A percentile compares a stretch with the other conserved stretches of the same genome.
Evolutionary conservation across 2,329 filamentous ascomycete genomes (phyloP).

Genomic region (Pseudogymnoascus sp.): DNA sequence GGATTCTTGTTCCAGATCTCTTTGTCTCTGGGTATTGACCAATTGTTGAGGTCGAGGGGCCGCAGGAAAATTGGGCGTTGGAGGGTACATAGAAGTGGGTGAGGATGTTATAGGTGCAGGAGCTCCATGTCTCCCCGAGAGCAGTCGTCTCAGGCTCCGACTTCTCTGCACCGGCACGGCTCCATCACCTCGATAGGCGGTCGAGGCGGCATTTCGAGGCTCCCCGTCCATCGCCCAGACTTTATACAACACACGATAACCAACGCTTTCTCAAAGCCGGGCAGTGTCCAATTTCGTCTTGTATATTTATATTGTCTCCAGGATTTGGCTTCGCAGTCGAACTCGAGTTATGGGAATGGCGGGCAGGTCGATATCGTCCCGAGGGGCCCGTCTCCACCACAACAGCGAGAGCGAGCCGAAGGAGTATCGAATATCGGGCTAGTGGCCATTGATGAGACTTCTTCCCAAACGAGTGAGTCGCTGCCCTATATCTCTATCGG

Average conservation of each 20-base stretch:
- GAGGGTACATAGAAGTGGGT: not conserved
- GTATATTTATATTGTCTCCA: not conserved
- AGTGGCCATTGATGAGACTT: conserved; percentile 5
- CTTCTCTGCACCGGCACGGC: conserved; percentile 2
- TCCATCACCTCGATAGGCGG: conserved; percentile 6
- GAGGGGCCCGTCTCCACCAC: conserved; percentile 6
- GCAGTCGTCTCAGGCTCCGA: not conserved
- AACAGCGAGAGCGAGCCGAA: conserved; percentile 9
- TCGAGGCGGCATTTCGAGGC: conserved; percentile 3
- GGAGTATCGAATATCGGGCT: not conserved
- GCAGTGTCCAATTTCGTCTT: not conserved
- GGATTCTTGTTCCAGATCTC: conserved; percentile 4
- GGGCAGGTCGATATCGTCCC: conserved; percentile 5
- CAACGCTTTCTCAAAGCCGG: not conserved
- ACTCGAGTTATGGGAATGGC: not conserved
- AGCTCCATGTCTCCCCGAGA: not conserved
- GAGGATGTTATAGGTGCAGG: not conserved
- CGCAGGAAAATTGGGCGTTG: not conserved
- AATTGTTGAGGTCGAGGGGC: not conserved
- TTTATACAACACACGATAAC: not conserved
- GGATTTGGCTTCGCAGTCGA: not conserved
- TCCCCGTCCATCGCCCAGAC: conserved; percentile 2
- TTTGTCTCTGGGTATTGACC: not conserved
- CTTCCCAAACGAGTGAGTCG: conserved; percentile 2
- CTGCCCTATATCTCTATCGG: not conserved